phyloP scores from a whole-genome alignment of 1,284 basidiomycete genomes.

The Leccinum griseonigrum region DNA sequence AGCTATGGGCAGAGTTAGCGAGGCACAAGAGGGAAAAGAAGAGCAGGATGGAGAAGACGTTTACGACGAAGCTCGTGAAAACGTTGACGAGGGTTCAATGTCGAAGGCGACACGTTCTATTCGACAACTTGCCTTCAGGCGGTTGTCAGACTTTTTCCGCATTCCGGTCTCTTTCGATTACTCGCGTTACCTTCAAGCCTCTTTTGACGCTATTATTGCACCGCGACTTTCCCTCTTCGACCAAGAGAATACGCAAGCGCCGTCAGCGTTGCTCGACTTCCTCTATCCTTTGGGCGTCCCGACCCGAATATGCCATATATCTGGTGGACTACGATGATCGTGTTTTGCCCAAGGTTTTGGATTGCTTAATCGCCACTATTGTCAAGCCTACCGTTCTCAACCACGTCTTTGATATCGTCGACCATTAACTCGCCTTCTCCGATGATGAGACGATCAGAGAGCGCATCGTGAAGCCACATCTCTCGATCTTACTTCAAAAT shows the following conservation, averaged over 20 bases:
- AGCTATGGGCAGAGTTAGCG: slow-evolving; percentile 19
- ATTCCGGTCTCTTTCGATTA: slow-evolving; percentile 74
- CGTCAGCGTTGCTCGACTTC: slow-evolving; percentile 87
- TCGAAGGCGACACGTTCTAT: slow-evolving; percentile 58
- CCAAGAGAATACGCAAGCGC: slow-evolving; percentile 89
- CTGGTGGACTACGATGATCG: slow-evolving; percentile 70
- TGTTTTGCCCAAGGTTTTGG: slow-evolving; percentile 77
- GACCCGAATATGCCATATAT: slow-evolving; percentile 55
- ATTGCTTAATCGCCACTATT: slow-evolving; percentile 77
- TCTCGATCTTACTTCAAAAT: slow-evolving; percentile 74
- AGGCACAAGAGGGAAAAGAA: slow-evolving; percentile 37
- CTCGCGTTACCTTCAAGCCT: slow-evolving; percentile 61
- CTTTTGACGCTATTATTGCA: slow-evolving; percentile 76
- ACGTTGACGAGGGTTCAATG: slow-evolving; percentile 36
- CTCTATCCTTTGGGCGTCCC: slow-evolving; percentile 76
- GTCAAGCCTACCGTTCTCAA: slow-evolving; percentile 87
- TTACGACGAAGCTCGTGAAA: slow-evolving; percentile 25
- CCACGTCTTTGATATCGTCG: slow-evolving; percentile 85
- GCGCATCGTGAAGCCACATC: slow-evolving; percentile 71
- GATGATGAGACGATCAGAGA: slow-evolving; percentile 50
- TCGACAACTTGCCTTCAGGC: slow-evolving; percentile 82
- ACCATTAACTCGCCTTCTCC: slow-evolving; percentile 61
- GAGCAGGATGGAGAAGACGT: slow-evolving; percentile 36
- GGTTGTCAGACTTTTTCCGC: slow-evolving; percentile 87
- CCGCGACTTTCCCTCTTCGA: slow-evolving; percentile 79